A percentile compares a stretch with the other conserved stretches of the same genome.
phyloP scores from a whole-genome alignment of 1,284 basidiomycete species.

The Cryptococcus hybrid region DNA sequence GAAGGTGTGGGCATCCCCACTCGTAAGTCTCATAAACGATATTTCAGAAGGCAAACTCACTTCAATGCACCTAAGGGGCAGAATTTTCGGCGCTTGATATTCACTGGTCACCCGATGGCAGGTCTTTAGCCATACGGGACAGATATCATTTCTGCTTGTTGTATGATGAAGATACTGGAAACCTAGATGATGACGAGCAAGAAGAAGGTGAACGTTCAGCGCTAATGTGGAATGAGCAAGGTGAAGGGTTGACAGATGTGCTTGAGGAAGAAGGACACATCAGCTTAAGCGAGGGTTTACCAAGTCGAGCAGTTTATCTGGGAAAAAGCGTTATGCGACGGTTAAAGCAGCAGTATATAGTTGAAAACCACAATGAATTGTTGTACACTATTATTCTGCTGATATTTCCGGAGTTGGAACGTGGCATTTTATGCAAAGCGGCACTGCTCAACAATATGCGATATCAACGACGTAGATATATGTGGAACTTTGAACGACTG shows the following conservation, averaged over 20 bases:
- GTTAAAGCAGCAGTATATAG: too few species aligned
- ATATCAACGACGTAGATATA: too few species aligned
- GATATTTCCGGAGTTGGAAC: not conserved
- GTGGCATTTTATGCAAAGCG: not conserved
- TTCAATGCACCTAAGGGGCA: constrained; percentile 1
- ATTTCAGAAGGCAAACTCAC: not conserved
- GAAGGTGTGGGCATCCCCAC: constrained; percentile 40
- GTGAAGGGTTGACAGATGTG: constrained; percentile 24
- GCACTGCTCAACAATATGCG: not conserved
- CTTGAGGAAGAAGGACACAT: constrained; percentile 16
- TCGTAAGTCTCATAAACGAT: constrained; percentile 16
- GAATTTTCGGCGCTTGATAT: constrained; percentile 22
- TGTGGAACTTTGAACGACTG: too few species aligned
- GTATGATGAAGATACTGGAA: constrained; percentile 24
- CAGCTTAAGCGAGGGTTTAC: too few species aligned
- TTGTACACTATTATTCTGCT: too few species aligned
- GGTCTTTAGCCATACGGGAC: constrained; percentile 24
- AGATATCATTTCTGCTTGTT: constrained; percentile 31
- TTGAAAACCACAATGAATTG: too few species aligned
- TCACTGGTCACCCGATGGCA: constrained; percentile 38
- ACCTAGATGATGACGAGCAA: not conserved
- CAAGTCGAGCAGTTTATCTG: too few species aligned
- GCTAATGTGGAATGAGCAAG: constrained; percentile 6
- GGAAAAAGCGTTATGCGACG: too few species aligned
- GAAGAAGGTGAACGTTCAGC: not conserved